These are phyloP conservation scores for Pseudocercospora cruenta DNA, from an alignment of 2,329 filamentous ascomycete genomes.

Conservation along the genomic window DNA sequence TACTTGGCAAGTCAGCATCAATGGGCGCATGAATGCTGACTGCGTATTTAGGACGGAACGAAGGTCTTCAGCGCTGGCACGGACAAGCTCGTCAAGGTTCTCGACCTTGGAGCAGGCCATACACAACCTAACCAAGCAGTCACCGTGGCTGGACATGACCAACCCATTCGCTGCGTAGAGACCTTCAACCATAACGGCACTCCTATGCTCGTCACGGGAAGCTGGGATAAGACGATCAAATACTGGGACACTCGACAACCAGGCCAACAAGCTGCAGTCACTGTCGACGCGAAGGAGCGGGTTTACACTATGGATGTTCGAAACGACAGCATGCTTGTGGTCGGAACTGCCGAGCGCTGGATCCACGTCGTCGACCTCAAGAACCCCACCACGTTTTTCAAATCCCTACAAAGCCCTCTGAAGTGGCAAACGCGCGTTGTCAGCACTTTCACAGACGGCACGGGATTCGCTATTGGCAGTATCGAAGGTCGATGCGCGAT, in stretches of 20 bases:
- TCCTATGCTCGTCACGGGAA: slow-evolving; percentile 87
- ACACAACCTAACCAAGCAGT: slow-evolving; percentile 38
- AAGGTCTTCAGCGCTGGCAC: slow-evolving; percentile 86
- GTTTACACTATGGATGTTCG: slow-evolving; percentile 93
- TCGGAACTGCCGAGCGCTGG: slow-evolving; percentile 92
- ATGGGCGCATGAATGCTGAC: slow-evolving; percentile 1
- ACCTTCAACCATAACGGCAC: slow-evolving; percentile 62
- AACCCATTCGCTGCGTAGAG: slow-evolving; percentile 77
- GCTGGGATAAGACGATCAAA: slow-evolving; percentile 88
- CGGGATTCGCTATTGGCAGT: slow-evolving; percentile 90
- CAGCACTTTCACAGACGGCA: slow-evolving; percentile 89
- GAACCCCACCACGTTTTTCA: slow-evolving; percentile 89
- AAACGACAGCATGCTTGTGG: slow-evolving; percentile 72
- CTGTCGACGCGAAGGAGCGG: slow-evolving; percentile 71
- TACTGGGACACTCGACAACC: slow-evolving; percentile 78
- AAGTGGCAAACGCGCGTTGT: slow-evolving; percentile 98
- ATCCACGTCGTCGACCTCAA: slow-evolving; percentile 94
- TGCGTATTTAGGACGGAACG: slow-evolving; percentile 74
- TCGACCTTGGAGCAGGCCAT: slow-evolving; percentile 70
- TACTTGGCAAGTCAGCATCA: neutral
- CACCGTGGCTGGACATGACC: slow-evolving; percentile 83
- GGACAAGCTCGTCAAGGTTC: slow-evolving; percentile 86
- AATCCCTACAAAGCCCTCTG: slow-evolving; percentile 90
- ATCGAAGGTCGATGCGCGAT: slow-evolving; percentile 98
- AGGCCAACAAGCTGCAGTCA: slow-evolving; percentile 63